Conservation (phyloP, 2,329 filamentous ascomycete species). For the Alternaria dauci region DNA sequence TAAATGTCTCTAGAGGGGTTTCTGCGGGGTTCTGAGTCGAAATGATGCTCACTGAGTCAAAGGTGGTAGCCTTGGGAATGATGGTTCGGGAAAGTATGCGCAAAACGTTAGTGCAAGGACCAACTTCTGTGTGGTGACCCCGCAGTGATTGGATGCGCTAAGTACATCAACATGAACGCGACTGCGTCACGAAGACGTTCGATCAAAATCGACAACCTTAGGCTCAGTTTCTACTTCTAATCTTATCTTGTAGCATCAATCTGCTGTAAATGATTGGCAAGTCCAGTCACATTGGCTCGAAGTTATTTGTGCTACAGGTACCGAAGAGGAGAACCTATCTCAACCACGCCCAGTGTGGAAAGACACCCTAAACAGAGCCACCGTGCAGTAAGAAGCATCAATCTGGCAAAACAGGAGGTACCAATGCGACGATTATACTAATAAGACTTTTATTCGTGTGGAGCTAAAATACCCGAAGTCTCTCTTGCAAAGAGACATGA, state of each 20-base stretch:
- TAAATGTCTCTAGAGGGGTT: background rate
- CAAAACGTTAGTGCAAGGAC: conserved; percentile 9
- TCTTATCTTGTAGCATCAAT: background rate
- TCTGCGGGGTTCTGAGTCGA: background rate
- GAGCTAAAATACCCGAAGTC: background rate
- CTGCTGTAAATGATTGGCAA: background rate
- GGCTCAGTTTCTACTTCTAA: background rate
- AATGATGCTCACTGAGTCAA: conserved; percentile 23
- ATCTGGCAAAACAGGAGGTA: background rate
- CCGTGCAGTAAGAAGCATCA: background rate
- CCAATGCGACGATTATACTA: background rate
- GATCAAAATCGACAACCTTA: background rate
- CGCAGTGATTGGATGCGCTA: conserved; percentile 5
- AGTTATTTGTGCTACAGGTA: background rate
- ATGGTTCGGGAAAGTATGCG: conserved; percentile 7
- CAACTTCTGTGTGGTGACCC: conserved; percentile 9
- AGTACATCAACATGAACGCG: background rate
- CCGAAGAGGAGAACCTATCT: background rate
- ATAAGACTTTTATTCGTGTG: background rate
- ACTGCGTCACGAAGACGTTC: background rate
- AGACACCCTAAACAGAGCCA: background rate
- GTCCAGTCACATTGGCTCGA: background rate
- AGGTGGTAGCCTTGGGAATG: background rate
- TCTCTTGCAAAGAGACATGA: background rate
- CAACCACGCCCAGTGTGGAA: background rate